Base-by-base conservation (phyloP, 2,329 filamentous ascomycete species). In the Aspergillus fijiensis region DNA sequence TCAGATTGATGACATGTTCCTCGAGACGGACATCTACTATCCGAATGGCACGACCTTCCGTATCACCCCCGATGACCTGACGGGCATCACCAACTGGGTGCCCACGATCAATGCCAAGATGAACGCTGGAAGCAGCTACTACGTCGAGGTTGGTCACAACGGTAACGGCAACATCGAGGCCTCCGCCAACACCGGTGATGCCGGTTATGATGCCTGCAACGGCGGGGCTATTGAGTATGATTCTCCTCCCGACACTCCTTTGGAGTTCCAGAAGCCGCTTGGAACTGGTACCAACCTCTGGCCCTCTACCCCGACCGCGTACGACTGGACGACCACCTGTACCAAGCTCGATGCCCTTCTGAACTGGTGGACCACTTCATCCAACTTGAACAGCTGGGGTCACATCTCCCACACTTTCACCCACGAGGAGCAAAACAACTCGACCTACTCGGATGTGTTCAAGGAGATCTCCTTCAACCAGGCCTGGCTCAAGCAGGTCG, bases 331-430 rank as follows among this genome's bases (percentile, higher is more conserved):
- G n/a, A 65, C 74, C 6, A 66, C 71, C 11, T 87, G 85, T 69
- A 79, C 77, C 19, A 68, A 80, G 60, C 69, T 81, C 1, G 85
- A 87, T 68, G 64, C 73, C 3, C 75, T 87, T 10, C 74, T 82
- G 49, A 67, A 74, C n/a, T 88, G 84, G 84, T 86, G 85, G 73
- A 72, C 77, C 27, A 80, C 69, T n/a, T 56, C 75, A 9, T 63
- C 62, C 3, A 85, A 87, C 68, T 76, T 79, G 23, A 79, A 87
- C 69, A 73, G 75, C 11, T 87, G 85, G 69, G 82, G 80, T 7
- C 81, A 85, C 55, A 74, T 88, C n/a, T 86, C 84, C 1, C 85
- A 88, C 71, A 87, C 85, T 1, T 87, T 87, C 70, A 84, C 83
- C 2, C 85, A 87, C 63, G 76, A 82, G 64, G 81, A 82, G 62